Evolutionary conservation across 352 stramenopile species (phyloP), one percentile per base, ranked within the genome.

Genomic region (Globisporangium viniferum): DNA sequence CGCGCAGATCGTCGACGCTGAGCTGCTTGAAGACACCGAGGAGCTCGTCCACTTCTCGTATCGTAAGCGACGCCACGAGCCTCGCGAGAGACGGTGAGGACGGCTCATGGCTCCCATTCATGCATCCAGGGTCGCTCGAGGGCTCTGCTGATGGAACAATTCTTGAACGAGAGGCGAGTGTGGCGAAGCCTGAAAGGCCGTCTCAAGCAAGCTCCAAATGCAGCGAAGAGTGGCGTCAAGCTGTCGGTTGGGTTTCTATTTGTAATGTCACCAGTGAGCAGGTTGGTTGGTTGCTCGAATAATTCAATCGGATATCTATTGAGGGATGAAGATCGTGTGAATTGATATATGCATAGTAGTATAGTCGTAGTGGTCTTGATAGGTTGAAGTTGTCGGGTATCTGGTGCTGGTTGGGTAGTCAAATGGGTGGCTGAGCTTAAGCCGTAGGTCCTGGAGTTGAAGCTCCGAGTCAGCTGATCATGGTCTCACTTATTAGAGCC

Each of bases 1-100:
- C 78, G 18, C 61, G 67, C 53, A 92, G 59, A 33, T 92, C 82
- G 12, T 77, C 67, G 12, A 76, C 68, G 41, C 66, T 74, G 5
- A 92, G 69, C 10, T 67, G 72, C 5, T 71, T 61, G 14, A 77
- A 74, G 33, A 75, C 67, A 15, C 51, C 27, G 27, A 69, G 63
- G 51, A 87, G 54, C 22, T 51, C 67, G 3, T 27, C 24, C 7
- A 63, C 44, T n/a, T 71, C 66, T 4, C 4, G 10, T 20, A 35
- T 1, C 39, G 66, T 27, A 7, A 71, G 41, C 20, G 36, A 27
- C 1, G 8, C 51, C 3, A 66, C 59, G n/a, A 24, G 33, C n/a
- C 3, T 41, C 59, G 29, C n/a, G 12, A 44, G 59, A 20, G 24
- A 44, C 22, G 22, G 39, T 2, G 59, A 2, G 6, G 59, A 35